A percentile compares a stretch with the other conserved stretches of the same genome.
Evolutionary conservation across 805 yeast species (phyloP).

Genomic region (Pichia membranifaciens): DNA sequence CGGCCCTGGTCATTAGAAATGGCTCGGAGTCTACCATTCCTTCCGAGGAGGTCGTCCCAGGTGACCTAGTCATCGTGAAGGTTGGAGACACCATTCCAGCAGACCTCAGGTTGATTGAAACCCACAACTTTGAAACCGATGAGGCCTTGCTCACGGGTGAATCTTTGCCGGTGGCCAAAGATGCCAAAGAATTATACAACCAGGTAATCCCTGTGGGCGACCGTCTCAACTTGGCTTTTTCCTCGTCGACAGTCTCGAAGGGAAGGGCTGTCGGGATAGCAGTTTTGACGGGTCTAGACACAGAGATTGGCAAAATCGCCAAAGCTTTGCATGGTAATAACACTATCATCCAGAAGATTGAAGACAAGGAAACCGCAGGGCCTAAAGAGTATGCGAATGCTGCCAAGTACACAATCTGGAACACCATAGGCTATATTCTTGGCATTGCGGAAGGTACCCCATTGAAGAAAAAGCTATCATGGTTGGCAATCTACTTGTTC

Average conservation of each 20-base stretch:
- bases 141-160: constrained; percentile 92
- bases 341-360: constrained; percentile 36
- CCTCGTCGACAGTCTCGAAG: constrained; percentile 64
- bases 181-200: constrained; percentile 35
- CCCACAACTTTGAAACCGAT: constrained; percentile 67
- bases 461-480: constrained; percentile 65
- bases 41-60: constrained; percentile 64
- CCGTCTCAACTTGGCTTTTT: constrained; percentile 62
- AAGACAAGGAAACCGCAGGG: constrained; percentile 38
- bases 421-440: constrained; percentile 59
- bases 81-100: constrained; percentile 79
- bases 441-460: constrained; percentile 83
- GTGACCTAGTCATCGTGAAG: constrained; percentile 56
- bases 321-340: constrained; percentile 42
- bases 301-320: constrained; percentile 75
- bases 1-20: constrained; percentile 60
- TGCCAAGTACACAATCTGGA: constrained; percentile 41
- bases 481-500: constrained; percentile 68
- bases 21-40: constrained; percentile 53
- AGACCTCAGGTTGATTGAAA: constrained; percentile 53
- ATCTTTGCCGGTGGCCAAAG: constrained; percentile 64
- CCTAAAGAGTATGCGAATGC: constrained; percentile 46
- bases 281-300: constrained; percentile 58
- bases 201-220: constrained; percentile 60
- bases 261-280: constrained; percentile 72